Base-by-base conservation (phyloP, 2,329 filamentous ascomycete genomes). In the Sclerotinia minor region DNA sequence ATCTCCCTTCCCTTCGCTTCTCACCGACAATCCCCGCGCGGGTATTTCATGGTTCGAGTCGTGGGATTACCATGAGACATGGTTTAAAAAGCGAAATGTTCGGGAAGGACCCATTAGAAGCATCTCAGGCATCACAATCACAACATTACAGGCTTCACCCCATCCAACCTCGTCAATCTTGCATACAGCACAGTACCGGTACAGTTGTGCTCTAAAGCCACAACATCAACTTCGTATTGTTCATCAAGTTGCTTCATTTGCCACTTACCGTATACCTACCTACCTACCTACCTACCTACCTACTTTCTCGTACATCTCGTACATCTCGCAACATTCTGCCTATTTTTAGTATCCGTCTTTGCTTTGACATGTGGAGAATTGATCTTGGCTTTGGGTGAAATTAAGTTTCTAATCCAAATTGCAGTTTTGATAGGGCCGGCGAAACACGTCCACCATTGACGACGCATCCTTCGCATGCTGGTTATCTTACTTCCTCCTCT, bases 401-500 rank as follows among this genome's bases (percentile, higher is more conserved):
- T 67, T 32, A 52, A 67, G n/a, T 55, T 52, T 52, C 65, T 67
- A 47, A 67, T 38, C 32, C 35, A 26, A 61, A 61, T 67, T 67
- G 38, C 32, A 19, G 17, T 17, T 38, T 61, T 67, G 45, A 61
- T 61, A 67, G 55, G 65, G 65, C 60, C 47, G 29, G 64, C 49
- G 65, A 54, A 53, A 66, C 64, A 53, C 47, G 19, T 67, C 81
- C 82, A 65, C 78, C 83, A 67, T 79, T 84, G 65, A 85, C 85
- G 54, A 81, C 84, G 38, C 86, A 87, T 77, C 84, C 87, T 65
- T 89, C 89, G 45, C 88, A 90, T 73, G 83, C 85, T 74, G 87
- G 87, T 70, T 87, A 90, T 77, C 81, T 90, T 69, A 91, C 89
- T 60, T 86, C 87, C 45, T 90, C 89, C 41, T 91, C 89, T 29